Evolutionary conservation across 495 filamentous ascomycete genomes (phyloP), one percentile per base, ranked within the genome.

Genomic region (Hypomontagnella monticulosa): DNA sequence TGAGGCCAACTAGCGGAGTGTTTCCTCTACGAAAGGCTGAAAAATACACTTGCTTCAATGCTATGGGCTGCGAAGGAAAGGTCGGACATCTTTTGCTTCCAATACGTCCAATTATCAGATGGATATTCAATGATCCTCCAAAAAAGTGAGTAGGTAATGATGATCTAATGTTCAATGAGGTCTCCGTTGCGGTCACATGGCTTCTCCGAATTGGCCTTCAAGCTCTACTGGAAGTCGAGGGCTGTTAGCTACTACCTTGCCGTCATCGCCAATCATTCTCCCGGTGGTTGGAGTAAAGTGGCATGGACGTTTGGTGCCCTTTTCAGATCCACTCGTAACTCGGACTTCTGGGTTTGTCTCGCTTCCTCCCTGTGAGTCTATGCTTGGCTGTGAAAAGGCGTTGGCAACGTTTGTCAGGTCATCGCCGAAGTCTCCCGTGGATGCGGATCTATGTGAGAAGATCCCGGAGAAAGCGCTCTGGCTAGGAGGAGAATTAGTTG

Each of bases 231-330:
- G 71, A 15, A 69, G 11, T 32, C 57, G 63, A 15, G 77, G 78
- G 51, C 77, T 80, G 4, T 44, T 60, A 15, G 66, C 66, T 10
- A 76, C 66, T 6, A 71, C 70, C 42, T 81, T 76, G 23, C 75
- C 73, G 37, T 76, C 73, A 23, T 77, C 73, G 16, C 78, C 77
- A 20, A 80, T 75, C 9, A 65, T 75, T 57, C 76, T 81, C 15
- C 72, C 70, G 6, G 80, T 72, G 3, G 73, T 72, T 15, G 81
- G 78, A 1, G 82, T 82, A 32, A 83, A 82, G 23, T 77, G 74
- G 14, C 78, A 68, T 46, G 71, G 66, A 14, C 82, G 74, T 61
- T 82, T 84, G 23, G 61, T 44, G 19, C 63, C 59, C 23, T 69
- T 74, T 9, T 71, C 67, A 14, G 64, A 47, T 18, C 61, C 52